These are phyloP conservation scores for Taiozyma sp. DNA, from an alignment of 1,139 yeast species.

Conservation along the genomic window DNA sequence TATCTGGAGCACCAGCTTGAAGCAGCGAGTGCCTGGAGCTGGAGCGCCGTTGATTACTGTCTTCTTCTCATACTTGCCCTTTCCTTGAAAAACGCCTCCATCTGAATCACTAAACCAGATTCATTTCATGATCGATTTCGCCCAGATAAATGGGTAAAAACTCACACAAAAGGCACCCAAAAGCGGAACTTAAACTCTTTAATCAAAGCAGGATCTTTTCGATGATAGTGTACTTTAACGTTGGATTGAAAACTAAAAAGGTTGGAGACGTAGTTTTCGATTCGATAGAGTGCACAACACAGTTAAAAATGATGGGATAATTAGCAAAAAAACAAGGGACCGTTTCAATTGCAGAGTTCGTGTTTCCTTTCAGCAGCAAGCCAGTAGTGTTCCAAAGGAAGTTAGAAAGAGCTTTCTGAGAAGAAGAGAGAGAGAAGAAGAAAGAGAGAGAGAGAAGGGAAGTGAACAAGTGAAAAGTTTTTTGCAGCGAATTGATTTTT, in stretches of 20 bases:
- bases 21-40: not conserved
- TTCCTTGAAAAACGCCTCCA: not conserved
- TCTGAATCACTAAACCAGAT: not conserved
- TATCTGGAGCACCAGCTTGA: not conserved
- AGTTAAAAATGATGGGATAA: not conserved
- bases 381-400: conserved; percentile 8
- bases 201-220: conserved; percentile 2
- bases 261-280: conserved; percentile 8
- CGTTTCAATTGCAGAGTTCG: conserved; percentile 8
- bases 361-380: conserved; percentile 2
- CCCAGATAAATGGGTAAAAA: not conserved
- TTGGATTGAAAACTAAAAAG: not conserved
- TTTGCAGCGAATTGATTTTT: not conserved
- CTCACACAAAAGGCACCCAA: not conserved
- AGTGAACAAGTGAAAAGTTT: conserved; percentile 12
- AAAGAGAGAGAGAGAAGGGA: conserved; percentile 17
- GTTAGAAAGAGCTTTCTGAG: conserved; percentile 24
- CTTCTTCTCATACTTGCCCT: conserved; percentile 1
- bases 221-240: not conserved
- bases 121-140: not conserved
- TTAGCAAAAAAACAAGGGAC: conserved; percentile 1
- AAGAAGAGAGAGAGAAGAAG: conserved; percentile 22
- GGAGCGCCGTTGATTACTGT: not conserved
- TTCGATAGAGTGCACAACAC: not conserved
- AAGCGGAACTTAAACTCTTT: conserved; percentile 2